Evolutionary conservation across 345 rosid genomes (phyloP), one percentile per base, ranked within the genome.

Genomic region (Salix koriyanagi): DNA sequence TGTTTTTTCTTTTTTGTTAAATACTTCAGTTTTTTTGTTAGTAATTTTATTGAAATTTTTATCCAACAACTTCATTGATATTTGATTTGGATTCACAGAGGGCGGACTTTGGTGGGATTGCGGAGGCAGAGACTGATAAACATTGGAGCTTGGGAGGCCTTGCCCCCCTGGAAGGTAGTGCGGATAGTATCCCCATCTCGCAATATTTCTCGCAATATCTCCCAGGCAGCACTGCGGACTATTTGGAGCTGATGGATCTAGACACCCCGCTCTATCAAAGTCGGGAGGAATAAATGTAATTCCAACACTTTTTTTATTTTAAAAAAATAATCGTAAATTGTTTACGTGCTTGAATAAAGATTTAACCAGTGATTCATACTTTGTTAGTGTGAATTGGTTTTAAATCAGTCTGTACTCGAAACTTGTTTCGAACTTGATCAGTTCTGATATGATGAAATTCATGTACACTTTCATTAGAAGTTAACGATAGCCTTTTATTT

Each of bases 191-290:
- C n/a, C n/a, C 25, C 60, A 54, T 19, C 60, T 18, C 13, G 4
- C 16, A 67, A 39, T 58, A 70, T 23, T 13, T 5, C 15, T 28
- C 28, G 28, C 28, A 28, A 28, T 28, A 28, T 0, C 10, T 9
- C n/a, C 39, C 16, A 6, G 66, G n/a, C 8, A 77, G 69, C 30
- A 26, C 52, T 41, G 41, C 1, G 6, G 21, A 36, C 8, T 82
- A 2, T 73, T 52, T 85, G 67, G 88, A 85, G 82, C 54, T 85
- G 21, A 34, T 0, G 70, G 88, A 82, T 69, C 77, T 85, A 32
- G 84, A 82, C 12, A 30, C 6, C 10, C 88, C 88, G 14, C 42
- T 23, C 56, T 12, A 16, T 52, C 52, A 71, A 28, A 41, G 72
- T 39, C 12, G 52, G 1, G 36, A 18, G 25, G 26, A 18, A 39